Evolutionary conservation across 1,139 yeast species (phyloP), one percentile per base, ranked within the genome.

Genomic region (Saccharomyces hybrid): DNA sequence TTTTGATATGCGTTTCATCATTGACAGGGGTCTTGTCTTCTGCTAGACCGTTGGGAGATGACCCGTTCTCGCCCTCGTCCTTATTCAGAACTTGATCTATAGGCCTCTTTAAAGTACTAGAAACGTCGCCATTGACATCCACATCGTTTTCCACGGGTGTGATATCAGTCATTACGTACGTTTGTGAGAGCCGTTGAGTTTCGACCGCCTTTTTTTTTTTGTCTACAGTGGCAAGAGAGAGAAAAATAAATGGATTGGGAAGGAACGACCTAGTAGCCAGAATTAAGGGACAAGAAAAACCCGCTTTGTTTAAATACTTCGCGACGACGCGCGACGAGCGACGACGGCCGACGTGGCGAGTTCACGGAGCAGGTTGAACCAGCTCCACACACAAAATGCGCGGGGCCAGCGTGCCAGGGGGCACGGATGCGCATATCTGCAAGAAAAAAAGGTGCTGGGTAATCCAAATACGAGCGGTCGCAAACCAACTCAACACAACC

Each of bases 91-190:
- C 2, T 7, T 41, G 47, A 28, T 49, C 51, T 23, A 25, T 26
- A 14, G 29, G 26, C 27, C 50, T 48, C 20, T 48, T 48, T 14
- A 48, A 11, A 28, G 20, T 23, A 38, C 44, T 38, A n/a, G 48
- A 23, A 16, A n/a, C 7, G 51, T 23, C 28, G 42, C n/a, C 38
- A 26, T 49, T 49, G 46, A 47, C 52, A 11, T 50, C 38, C 46
- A 38, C 26, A 7, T 34, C 42, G 44, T 46, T 46, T 26, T 50
- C 31, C 11, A 48, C 28, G 25, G 50, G 50, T 38, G 44, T 38
- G 44, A 38, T 38, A 38, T 38, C 44, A 5, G 44, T 38, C 44
- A 38, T 38, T 38, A 38, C 25, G 48, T 29, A 31, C 38, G 26
- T 49, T 42, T 31, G 4, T 49, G 20, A 47, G 25, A 28, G 26